Base-by-base conservation (phyloP, 148 eudicot genomes). In the Arctostaphylos glauca region DNA sequence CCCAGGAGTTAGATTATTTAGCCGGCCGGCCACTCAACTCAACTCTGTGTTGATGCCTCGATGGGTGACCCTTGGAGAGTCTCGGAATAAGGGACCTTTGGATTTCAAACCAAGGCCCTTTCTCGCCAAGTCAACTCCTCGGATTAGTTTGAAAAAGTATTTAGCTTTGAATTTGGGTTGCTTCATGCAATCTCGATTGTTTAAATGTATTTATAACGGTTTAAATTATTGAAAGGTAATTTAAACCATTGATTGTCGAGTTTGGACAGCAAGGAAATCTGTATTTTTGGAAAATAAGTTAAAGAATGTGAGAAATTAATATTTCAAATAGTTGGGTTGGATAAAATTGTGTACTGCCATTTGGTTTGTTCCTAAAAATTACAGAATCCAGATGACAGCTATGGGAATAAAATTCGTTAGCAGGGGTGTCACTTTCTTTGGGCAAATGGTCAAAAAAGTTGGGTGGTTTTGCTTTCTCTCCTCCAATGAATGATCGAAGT, bases 401-500 rank as follows among this genome's bases (percentile, higher is more conserved):
- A 58, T 78, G 81, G 41, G 81, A 59, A 59, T 58, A 38, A 44
- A 58, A 58, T 58, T 58, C 21, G 47, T 44, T 60, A 6, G 31
- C 19, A 48, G 13, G 3, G 15, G 10, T 23, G 72, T 79, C 54
- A 60, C 71, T 60, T 60, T 60, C 71, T 13, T 58, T 47, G 68
- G 21, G 64, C 49, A 56, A 21, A 19, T 77, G 54, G 81, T 79
- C 44, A n/a, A 79, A 79, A 79, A 16, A 6, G 81, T 44, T 1
- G 21, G 21, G 1, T 8, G n/a, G 0, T 44, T 21, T 44, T 53
- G 15, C 62, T 77, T 55, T 77, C 7, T 48, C 38, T 48, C 55
- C 77, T 74, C 77, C 77, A 74, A 23, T 77, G 80, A 21, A 60
- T 60, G 21, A 60, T 60, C 67, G 67, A 56, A 56, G 25, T 58